These are phyloP conservation scores for Penicillium arizonense DNA, from an alignment of 495 filamentous ascomycete species.

Conservation along the genomic window DNA sequence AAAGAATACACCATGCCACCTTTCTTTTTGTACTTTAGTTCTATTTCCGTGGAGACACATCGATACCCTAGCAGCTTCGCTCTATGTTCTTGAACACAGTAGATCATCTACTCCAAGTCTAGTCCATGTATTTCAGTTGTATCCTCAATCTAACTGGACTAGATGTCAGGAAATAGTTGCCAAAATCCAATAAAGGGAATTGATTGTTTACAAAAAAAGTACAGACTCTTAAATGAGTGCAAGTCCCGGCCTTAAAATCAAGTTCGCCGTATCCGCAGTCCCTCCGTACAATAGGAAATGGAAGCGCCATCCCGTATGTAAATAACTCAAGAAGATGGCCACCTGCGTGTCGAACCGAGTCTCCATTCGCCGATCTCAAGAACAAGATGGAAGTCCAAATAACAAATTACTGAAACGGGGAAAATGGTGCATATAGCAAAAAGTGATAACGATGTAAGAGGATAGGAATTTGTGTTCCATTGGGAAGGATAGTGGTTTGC, in stretches of 20 bases:
- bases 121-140: background rate
- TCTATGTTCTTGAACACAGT: conserved; percentile 4
- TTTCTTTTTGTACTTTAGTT: conserved; percentile 30
- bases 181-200: background rate
- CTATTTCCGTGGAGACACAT: conserved; percentile 32
- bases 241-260: conserved; percentile 15
- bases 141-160: background rate
- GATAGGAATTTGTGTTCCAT: background rate
- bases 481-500: background rate
- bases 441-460: background rate
- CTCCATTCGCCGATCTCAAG: conserved; percentile 20
- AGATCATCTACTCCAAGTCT: background rate
- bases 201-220: conserved; percentile 18
- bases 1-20: conserved; percentile 10
- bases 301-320: background rate
- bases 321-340: conserved; percentile 1
- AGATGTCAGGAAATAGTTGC: background rate
- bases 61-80: conserved; percentile 44
- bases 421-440: background rate
- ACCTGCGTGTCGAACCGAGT: conserved; percentile 1
- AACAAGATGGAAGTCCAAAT: background rate
- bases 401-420: conserved; percentile 1
- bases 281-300: background rate
- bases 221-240: conserved; percentile 11
- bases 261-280: conserved; percentile 3